Base-by-base conservation (phyloP, 1,284 basidiomycete genomes). In the Papiliotrema flavescens region DNA sequence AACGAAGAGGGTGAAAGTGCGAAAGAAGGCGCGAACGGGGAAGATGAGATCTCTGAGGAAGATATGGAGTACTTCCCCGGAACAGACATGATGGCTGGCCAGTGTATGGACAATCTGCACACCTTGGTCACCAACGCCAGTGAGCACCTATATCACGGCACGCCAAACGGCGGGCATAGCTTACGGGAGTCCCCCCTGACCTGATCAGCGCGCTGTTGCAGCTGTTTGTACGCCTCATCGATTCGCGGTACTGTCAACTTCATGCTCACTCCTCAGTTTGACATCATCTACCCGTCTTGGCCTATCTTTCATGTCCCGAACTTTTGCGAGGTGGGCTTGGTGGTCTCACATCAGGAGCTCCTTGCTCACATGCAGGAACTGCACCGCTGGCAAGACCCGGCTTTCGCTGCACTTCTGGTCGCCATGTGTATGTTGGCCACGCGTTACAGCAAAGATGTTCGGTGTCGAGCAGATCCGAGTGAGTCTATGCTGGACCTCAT, bases 221-320 rank as follows among this genome's bases (percentile, higher is more conserved):
- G 15, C 15, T 40, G 20, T 26, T 19, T 44, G 24, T 44, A 44
- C 17, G 20, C 23, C 6, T 6, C 19, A 26, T 23, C n/a, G 8
- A 9, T 37, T 3, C 23, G 34, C 19, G 32, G 6, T 15, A 24
- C 4, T 24, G 39, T 2, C 26, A 28, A n/a, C 8, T n/a, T 17
- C 9, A 35, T 3, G 36, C 32, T 14, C 24, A 39, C 19, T 40
- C 19, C 36, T 22, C 41, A 44, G 40, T 61, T 61, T 54, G 47
- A 41, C 2, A 51, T 50, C n/a, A 45, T 61, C 11, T 56, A 61
- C 32, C 60, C 56, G 1, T 46, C 50, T 11, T 61, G 60, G 60
- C 60, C 60, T 7, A 58, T 61, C 35, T 41, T 61, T 9, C 60
- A 61, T 32, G 50, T 52, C 6, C 54, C 60, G 13, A 54, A 47